Evolutionary conservation across 352 stramenopile species (phyloP).

Genomic region (Globisporangium recalcitrans): DNA sequence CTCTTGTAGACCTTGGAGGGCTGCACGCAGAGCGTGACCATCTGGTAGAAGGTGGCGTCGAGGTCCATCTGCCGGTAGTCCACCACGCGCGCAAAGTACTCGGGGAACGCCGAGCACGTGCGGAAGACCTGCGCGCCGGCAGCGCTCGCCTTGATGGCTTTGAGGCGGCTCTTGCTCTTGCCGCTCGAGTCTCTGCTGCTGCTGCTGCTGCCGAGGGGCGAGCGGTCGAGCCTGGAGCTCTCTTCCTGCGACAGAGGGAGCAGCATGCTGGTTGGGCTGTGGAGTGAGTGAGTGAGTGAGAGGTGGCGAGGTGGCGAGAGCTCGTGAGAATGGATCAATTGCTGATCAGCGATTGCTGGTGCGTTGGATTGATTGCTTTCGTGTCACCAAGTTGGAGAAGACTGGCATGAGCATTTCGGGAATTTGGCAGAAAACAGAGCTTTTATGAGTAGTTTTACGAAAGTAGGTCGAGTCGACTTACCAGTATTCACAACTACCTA

Average conservation of each 20-base stretch:
- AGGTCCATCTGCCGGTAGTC: conserved; percentile 88
- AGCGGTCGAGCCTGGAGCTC: conserved; percentile 10
- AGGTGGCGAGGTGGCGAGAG: background rate
- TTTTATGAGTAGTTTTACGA: too few relatives aligned
- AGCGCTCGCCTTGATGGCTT: conserved; percentile 28
- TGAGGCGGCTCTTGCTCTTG: conserved; percentile 17
- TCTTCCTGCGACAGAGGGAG: conserved; percentile 21
- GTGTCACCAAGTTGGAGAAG: background rate
- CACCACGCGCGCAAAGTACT: conserved; percentile 78
- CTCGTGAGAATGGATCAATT: background rate
- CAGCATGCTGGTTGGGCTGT: conserved; percentile 12
- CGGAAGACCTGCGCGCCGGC: conserved; percentile 50
- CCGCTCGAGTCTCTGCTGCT: background rate
- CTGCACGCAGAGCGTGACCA: conserved; percentile 83
- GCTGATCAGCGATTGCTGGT: too few relatives aligned
- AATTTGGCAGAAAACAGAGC: too few relatives aligned
- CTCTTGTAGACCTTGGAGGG: conserved; percentile 87
- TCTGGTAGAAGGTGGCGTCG: conserved; percentile 86
- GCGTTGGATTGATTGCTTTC: background rate
- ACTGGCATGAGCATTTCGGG: background rate
- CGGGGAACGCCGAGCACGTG: conserved; percentile 65
- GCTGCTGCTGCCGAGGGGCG: background rate
- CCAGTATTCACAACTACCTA: too few relatives aligned
- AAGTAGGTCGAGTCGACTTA: too few relatives aligned
- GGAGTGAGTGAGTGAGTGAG: background rate